These are phyloP conservation scores for Mucor lusitanicus DNA, from an alignment of 371 early-diverging fungal genomes.

Conservation along the genomic window DNA sequence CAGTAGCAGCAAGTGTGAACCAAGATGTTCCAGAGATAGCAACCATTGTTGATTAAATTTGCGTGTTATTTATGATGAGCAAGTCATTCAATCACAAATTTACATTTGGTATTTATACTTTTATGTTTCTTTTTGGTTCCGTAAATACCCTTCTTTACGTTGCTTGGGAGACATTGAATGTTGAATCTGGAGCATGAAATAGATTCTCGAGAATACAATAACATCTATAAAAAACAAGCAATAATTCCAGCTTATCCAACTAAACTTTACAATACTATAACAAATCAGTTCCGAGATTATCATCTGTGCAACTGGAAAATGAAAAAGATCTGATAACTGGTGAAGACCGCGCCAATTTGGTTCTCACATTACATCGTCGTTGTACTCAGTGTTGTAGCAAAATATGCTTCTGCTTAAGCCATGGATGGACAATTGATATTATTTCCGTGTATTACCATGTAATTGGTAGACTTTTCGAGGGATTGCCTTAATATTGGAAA, in stretches of 20 bases:
- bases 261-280: background rate
- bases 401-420: background rate
- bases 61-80: background rate
- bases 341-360: background rate
- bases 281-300: background rate
- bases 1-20: background rate
- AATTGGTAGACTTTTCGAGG: background rate
- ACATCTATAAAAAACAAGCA: background rate
- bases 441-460: background rate
- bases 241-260: background rate
- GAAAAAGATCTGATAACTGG: background rate
- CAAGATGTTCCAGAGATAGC: background rate
- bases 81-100: background rate
- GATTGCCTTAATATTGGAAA: background rate
- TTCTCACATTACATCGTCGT: background rate
- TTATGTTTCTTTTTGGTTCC: background rate
- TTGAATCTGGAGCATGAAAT: background rate
- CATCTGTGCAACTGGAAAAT: background rate
- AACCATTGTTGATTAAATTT: background rate
- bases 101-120: background rate
- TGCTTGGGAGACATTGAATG: background rate
- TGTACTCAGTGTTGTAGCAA: background rate
- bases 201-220: background rate
- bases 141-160: background rate
- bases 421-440: background rate